Conservation (phyloP, 768 basidiomycete species). For the Phylloporus sp. region DNA sequence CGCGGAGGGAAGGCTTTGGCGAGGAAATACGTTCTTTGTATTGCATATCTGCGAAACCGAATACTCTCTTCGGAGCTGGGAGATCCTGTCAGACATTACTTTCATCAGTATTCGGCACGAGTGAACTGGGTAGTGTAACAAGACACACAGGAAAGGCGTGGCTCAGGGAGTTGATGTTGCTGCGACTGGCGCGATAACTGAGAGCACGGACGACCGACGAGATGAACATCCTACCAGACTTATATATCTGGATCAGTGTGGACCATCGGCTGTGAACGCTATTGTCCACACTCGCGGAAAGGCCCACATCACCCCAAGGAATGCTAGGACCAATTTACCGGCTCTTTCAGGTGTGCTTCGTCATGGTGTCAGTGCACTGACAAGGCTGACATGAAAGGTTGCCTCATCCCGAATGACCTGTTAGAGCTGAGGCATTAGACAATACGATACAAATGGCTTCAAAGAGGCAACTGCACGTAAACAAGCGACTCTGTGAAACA, state of each 20-base stretch:
- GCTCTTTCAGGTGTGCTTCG: conserved; percentile 10
- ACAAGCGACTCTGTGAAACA: neutral
- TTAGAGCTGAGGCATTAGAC: neutral
- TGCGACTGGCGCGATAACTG: conserved; percentile 9
- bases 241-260: conserved; percentile 14
- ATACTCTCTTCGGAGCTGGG: conserved; percentile 1
- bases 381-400: neutral
- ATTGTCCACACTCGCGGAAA: conserved; percentile 8
- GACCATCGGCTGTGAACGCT: conserved; percentile 9
- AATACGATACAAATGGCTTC: neutral
- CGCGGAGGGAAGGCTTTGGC: neutral
- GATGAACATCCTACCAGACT: neutral
- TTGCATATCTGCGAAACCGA: neutral
- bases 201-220: neutral
- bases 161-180: neutral
- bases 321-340: neutral
- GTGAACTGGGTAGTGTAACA: neutral
- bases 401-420: neutral
- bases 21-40: neutral
- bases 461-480: conserved; percentile 5
- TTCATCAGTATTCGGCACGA: neutral
- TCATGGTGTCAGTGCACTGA: neutral
- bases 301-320: conserved; percentile 4
- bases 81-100: conserved; percentile 4
- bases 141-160: conserved; percentile 10